A percentile compares a stretch with the other conserved stretches of the same genome.
phyloP scores from a whole-genome alignment of 129 eudicot species.

The Deinandra increscens region DNA sequence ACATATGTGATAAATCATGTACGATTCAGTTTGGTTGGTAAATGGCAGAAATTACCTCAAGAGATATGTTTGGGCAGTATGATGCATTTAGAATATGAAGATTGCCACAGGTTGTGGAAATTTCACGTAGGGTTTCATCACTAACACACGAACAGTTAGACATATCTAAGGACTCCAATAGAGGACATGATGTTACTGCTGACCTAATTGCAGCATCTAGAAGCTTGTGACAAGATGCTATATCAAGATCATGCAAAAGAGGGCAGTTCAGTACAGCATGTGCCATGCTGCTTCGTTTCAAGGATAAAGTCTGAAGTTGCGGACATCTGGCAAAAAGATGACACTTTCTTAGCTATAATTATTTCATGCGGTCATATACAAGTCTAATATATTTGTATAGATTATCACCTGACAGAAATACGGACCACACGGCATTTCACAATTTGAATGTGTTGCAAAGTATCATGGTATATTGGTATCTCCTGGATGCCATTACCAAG shows the following conservation, averaged over 20 bases:
- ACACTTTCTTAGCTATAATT: slow-evolving; percentile 15
- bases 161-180: slow-evolving; percentile 85
- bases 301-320: slow-evolving; percentile 75
- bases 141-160: slow-evolving; percentile 87
- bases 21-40: neutral
- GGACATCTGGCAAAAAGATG: slow-evolving; percentile 67
- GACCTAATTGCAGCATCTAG: slow-evolving; percentile 94
- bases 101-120: slow-evolving; percentile 55
- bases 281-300: slow-evolving; percentile 94
- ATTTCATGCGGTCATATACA: neutral
- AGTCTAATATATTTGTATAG: neutral
- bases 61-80: slow-evolving; percentile 90
- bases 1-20: neutral
- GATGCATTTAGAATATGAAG: slow-evolving; percentile 81
- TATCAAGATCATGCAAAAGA: slow-evolving; percentile 78
- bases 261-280: slow-evolving; percentile 88
- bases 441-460: slow-evolving; percentile 67
- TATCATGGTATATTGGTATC: slow-evolving; percentile 71
- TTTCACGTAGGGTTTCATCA: slow-evolving; percentile 88
- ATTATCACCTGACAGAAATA: slow-evolving; percentile 70
- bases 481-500: slow-evolving; percentile 92
- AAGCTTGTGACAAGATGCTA: slow-evolving; percentile 97
- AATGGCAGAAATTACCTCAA: slow-evolving; percentile 52
- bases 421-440: slow-evolving; percentile 92
- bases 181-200: slow-evolving; percentile 84